Evolutionary conservation across 257 asterid species (phyloP).

Genomic region (Penstemon newberryi): DNA sequence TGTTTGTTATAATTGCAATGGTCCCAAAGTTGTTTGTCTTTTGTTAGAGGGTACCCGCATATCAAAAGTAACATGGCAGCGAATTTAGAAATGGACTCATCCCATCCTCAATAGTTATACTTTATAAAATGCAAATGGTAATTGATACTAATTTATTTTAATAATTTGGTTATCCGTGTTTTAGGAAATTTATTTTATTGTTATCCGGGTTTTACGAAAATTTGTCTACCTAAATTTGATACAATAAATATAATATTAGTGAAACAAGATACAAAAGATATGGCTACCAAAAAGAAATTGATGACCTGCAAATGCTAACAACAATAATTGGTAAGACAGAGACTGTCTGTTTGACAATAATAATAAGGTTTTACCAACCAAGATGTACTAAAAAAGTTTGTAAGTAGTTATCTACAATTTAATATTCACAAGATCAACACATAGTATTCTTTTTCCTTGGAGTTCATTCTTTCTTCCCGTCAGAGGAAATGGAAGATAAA

Average conservation of each 20-base stretch:
- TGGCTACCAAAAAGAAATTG: conserved; percentile 8
- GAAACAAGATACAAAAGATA: not conserved
- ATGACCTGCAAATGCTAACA: conserved; percentile 22
- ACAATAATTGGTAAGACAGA: not conserved
- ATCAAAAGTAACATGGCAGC: conserved; percentile 26
- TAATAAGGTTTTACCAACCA: not conserved
- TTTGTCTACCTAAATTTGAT: conserved; percentile 21
- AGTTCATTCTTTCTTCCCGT: too few species aligned
- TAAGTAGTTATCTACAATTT: too few species aligned
- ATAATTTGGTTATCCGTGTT: too few species aligned
- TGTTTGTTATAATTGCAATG: conserved; percentile 20
- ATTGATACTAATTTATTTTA: not conserved
- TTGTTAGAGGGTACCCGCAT: conserved; percentile 6
- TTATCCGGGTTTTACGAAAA: not conserved
- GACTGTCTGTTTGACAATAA: conserved; percentile 7
- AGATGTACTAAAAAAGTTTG: not conserved
- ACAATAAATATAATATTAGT: not conserved
- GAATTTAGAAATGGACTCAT: conserved; percentile 5
- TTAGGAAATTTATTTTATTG: too few species aligned
- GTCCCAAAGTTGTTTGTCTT: conserved; percentile 39
- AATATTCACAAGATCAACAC: too few species aligned
- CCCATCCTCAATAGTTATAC: conserved; percentile 12
- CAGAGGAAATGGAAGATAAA: too few species aligned
- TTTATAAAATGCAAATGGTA: not conserved
- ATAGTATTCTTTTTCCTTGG: too few species aligned